phyloP scores from a whole-genome alignment of 2,329 filamentous ascomycete species.

The Trichoderma aggressivum region DNA sequence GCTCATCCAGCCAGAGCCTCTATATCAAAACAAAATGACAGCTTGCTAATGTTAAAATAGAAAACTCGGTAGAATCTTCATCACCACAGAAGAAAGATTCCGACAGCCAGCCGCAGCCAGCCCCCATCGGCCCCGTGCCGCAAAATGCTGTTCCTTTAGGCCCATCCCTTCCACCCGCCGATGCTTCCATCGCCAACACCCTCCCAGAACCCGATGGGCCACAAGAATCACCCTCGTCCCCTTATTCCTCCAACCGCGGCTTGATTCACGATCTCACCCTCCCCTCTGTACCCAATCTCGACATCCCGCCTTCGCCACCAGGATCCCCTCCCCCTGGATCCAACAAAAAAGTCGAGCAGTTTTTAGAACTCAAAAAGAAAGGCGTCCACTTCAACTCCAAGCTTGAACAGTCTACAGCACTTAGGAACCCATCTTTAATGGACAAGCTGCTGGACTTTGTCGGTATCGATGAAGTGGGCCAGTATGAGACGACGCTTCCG shows the following conservation, averaged over 20 bases:
- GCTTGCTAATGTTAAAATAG: not conserved
- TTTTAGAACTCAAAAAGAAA: slow-evolving; percentile 72
- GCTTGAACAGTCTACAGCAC: slow-evolving; percentile 61
- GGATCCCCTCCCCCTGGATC: slow-evolving; percentile 52
- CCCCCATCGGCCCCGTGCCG: slow-evolving; percentile 30
- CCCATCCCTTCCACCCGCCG: slow-evolving; percentile 37
- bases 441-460: slow-evolving; percentile 72
- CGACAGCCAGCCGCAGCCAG: slow-evolving; percentile 2
- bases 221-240: slow-evolving; percentile 49
- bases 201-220: slow-evolving; percentile 23
- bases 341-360: slow-evolving; percentile 68
- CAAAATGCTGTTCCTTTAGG: slow-evolving; percentile 36
- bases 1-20: not conserved
- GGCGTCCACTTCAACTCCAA: slow-evolving; percentile 76
- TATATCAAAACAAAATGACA: not conserved
- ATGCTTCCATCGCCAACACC: slow-evolving; percentile 22
- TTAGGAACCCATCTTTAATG: slow-evolving; percentile 69
- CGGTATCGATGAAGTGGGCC: slow-evolving; percentile 44
- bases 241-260: slow-evolving; percentile 61
- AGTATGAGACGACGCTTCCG: slow-evolving; percentile 63
- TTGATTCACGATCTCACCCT: slow-evolving; percentile 70
- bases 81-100: not conserved
- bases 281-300: slow-evolving; percentile 66
- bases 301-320: slow-evolving; percentile 71
- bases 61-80: not conserved